Evolutionary conservation across 2,329 filamentous ascomycete genomes (phyloP), one percentile per base, ranked within the genome.

Genomic region (Emergomyces orientalis): DNA sequence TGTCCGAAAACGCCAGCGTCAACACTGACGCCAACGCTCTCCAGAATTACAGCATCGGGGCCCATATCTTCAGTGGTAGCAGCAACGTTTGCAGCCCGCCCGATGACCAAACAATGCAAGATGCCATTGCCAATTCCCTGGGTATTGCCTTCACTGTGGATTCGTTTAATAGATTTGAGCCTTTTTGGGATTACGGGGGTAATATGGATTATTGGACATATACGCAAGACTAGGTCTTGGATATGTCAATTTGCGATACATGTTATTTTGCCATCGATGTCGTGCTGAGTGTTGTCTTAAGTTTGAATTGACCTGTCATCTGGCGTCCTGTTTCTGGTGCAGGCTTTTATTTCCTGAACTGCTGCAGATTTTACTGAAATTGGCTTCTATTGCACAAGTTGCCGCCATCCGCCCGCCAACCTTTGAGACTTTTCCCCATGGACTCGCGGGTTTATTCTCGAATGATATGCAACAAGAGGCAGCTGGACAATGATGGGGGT

Each of bases 141-240:
- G 59, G 59, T 1, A 49, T 60, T 30, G 59, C 59, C 1, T 60
- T 60, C 19, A 52, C 59, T 17, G 39, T 60, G 25, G 59, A 60
- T 39, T 60, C 59, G 30, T 37, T 60, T 17, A 60, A 60, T 51
- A 60, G n/a, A 30, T 60, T 60, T 19, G 45, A 60, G 22, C 45
- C 59, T 2, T 37, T 19, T 17, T 51, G 47, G 45, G 47, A 34
- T 37, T 34, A 32, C 47, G 22, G 45, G n/a, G 32, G n/a, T 7
- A 30, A 25, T 13, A 37, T 52, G 43, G 47, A 60, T 51, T 51
- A 51, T 17, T 60, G 59, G 59, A 60, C 43, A 8, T 60, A 51
- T 30, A 51, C 59, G 3, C 59, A 60, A 5, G 59, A 60, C 11
- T 60, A 54, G 51, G 8, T n/a, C 6, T 13, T 54, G 30, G 51